Evolutionary conservation across 768 basidiomycete species (phyloP).

Genomic region (Sporobolomyces phaffii): DNA sequence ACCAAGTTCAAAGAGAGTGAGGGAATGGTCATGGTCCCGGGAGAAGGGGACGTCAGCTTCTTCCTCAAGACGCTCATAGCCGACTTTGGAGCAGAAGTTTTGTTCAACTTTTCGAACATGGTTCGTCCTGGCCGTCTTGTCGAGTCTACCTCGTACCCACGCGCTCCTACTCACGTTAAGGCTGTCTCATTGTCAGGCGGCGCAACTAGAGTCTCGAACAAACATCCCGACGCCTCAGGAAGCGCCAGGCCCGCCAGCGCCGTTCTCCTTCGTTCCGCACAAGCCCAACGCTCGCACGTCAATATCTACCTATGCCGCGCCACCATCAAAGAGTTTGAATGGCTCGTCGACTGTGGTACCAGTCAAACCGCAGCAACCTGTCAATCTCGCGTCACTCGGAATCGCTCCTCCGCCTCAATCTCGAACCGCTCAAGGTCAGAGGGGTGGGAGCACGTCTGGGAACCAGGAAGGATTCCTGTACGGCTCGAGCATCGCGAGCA

Average conservation of each 20-base stretch:
- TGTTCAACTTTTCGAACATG: conserved; percentile 76
- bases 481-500: conserved; percentile 23
- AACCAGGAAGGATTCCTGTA: conserved; percentile 29
- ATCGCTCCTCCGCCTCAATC: conserved; percentile 26
- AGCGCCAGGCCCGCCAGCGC: not conserved
- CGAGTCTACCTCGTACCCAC: not conserved
- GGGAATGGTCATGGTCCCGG: conserved; percentile 72
- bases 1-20: conserved; percentile 47
- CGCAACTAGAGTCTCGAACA: conserved; percentile 35
- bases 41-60: conserved; percentile 72
- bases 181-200: conserved; percentile 7
- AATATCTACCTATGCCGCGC: conserved; percentile 5
- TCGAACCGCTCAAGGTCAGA: conserved; percentile 19
- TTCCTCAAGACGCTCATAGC: conserved; percentile 84
- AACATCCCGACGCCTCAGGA: conserved; percentile 38
- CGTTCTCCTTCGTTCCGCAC: conserved; percentile 11
- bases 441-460: conserved; percentile 25
- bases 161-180: not conserved
- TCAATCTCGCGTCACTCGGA: conserved; percentile 28
- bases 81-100: conserved; percentile 77
- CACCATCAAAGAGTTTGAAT: not conserved
- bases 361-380: conserved; percentile 3
- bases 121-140: conserved; percentile 53
- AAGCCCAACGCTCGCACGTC: conserved; percentile 6
- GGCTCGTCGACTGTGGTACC: not conserved